Evolutionary conservation across 23 red algal genomes (phyloP).

Genomic region (Pyropia yezoensis): DNA sequence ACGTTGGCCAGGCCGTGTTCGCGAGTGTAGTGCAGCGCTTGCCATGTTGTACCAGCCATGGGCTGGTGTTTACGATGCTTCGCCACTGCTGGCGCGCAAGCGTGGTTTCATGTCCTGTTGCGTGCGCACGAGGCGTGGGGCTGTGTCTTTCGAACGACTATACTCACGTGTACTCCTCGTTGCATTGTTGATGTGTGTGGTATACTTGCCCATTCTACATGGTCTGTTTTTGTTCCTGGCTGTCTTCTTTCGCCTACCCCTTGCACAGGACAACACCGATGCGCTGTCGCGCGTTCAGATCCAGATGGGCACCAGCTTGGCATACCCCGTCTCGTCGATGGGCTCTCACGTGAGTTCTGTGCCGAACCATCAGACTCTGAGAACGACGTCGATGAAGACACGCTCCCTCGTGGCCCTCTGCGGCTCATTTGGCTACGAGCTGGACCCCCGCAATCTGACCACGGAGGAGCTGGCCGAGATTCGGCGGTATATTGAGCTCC

Average conservation of each 20-base stretch:
- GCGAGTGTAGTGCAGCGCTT: no score
- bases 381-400: constrained; percentile 84
- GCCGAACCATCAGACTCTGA: constrained; percentile 94
- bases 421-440: constrained; percentile 91
- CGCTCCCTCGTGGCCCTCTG: constrained; percentile 86
- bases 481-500: constrained; percentile 57
- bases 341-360: constrained; percentile 80
- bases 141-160: no score
- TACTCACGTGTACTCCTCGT: no score
- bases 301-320: constrained; percentile 86
- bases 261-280: constrained; percentile 74
- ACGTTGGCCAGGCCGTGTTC: no score
- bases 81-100: no score
- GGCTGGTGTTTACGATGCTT: no score
- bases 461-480: constrained; percentile 74
- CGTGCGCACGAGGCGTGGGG: no score
- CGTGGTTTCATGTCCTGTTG: no score
- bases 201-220: background rate
- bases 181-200: no score
- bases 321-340: constrained; percentile 70
- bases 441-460: constrained; percentile 73
- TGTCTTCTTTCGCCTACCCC: background rate
- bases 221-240: background rate
- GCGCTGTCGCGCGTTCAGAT: constrained; percentile 79
- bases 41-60: no score